Evolutionary conservation across 164 flowering plant species (phyloP), one percentile per base, ranked within the genome.

Genomic region (Chimonanthus praecox): DNA sequence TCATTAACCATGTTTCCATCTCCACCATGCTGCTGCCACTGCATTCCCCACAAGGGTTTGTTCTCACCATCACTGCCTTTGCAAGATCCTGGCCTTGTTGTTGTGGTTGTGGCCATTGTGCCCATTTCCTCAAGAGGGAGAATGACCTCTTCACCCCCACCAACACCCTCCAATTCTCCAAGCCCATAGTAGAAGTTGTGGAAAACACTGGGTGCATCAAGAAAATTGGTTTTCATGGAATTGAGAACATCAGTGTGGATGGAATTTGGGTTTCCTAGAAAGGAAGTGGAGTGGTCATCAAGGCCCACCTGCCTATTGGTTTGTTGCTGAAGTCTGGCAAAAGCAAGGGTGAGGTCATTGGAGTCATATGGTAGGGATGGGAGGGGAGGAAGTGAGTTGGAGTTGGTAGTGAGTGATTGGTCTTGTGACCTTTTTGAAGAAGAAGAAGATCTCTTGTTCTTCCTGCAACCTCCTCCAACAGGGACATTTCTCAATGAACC

Each of bases 401-500:
- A 79, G 78, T 78, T 83, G 66, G 78, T 78, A 66, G 75, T 73
- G 65, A 79, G 71, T 64, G 70, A 62, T 51, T 79, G 89, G 45
- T 80, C 78, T 54, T 84, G 87, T 44, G 74, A 15, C 67, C 79
- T 84, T 68, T 79, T 87, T 45, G 88, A 79, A 21, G 88, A 79
- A 45, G 90, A 80, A 20, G 84, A 83, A 7, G 90, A 81, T 69
- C 95, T 85, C 60, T 86, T 89, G 90, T 90, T 92, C 81, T 90
- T 94, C 81, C 98, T 76, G 82, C 94, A 90, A 0, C 97, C 98
- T 47, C 98, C 98, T n/a, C 98, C 98, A 0, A 94, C 97, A 0
- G 99, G 99, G 64, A 94, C 90, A 76, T 92, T 92, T 66, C 99
- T 83, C 49, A 94, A 77, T 0, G 98, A 87, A n/a, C 98, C 98